Evolutionary conservation across 306 rosid species (phyloP), one percentile per base, ranked within the genome.

Genomic region (Sesbania bispinosa): DNA sequence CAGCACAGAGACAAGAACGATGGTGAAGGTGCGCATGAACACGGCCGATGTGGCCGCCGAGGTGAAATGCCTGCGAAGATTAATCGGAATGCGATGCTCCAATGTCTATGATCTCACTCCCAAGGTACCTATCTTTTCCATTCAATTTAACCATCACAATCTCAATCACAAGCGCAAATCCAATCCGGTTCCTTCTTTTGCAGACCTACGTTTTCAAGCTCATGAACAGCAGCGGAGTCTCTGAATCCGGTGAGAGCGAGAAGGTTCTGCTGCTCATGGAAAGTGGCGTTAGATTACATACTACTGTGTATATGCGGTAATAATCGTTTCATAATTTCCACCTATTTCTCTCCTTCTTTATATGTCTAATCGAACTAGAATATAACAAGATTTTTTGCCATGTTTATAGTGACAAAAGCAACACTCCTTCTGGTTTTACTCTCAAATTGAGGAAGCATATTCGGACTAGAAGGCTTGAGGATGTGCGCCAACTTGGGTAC

Each of bases 11-110:
- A 2, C 5, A 39, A 62, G 58, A 64, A n/a, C n/a, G 67, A 94
- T 94, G 99, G 99, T 94, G 96, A 94, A 94, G 90, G 93, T 91
- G 36, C 95, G 99, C 18, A 94, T 94, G 99, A 91, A 91, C 96
- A 94, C 99, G 27, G 99, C 99, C 79, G 99, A 94, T 70, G 99
- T 94, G 70, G 99, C 99, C 50, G 97, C 97, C 4, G 99, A 91
- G 89, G 97, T 94, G 23, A 89, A 91, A 74, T 94, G 97, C 81
- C 74, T 94, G 46, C 87, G 95, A 0, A 74, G 82, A 18, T 78
- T 94, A 15, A 94, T 94, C 70, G 99, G 99, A 71, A 94, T 91
- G 99, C 99, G 97, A 32, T 94, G 99, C 75, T 82, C 99, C 77
- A 94, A 94, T 48, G 90, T 94, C 80, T 94, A 94, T 79, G 97